Evolutionary conservation across 495 filamentous ascomycete species (phyloP).

Genomic region (Trichoderma asperelloides): DNA sequence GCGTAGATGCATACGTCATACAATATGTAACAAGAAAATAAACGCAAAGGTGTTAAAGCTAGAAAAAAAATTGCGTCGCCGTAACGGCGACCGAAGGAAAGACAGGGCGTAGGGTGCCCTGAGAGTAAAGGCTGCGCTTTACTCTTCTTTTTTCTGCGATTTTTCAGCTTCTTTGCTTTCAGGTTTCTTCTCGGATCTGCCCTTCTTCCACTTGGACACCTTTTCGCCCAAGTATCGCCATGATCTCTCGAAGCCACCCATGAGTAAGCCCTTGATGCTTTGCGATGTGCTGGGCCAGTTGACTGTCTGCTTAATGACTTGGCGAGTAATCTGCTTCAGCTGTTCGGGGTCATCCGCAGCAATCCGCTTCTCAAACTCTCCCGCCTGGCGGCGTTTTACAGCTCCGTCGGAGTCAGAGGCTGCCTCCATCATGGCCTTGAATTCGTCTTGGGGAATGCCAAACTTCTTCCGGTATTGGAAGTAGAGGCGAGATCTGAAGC

Average conservation of each 20-base stretch:
- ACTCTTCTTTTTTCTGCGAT: neutral
- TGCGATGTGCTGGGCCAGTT: slow-evolving; percentile 84
- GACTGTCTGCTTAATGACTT: slow-evolving; percentile 76
- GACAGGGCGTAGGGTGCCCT: neutral
- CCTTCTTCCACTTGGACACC: slow-evolving; percentile 57
- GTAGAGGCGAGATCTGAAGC: slow-evolving; percentile 83
- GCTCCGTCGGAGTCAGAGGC: slow-evolving; percentile 59
- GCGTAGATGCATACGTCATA: neutral
- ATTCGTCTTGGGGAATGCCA: slow-evolving; percentile 71
- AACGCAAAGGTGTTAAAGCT: neutral
- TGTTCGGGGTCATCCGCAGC: slow-evolving; percentile 55
- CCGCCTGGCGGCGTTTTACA: slow-evolving; percentile 66
- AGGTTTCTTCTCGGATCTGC: slow-evolving; percentile 13
- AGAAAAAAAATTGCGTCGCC: neutral
- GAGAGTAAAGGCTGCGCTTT: neutral
- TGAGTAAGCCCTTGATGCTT: slow-evolving; percentile 70
- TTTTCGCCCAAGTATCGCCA: slow-evolving; percentile 79
- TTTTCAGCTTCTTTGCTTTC: neutral
- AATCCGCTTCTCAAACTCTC: slow-evolving; percentile 77
- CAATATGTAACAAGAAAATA: neutral
- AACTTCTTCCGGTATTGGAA: slow-evolving; percentile 90
- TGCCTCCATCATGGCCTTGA: slow-evolving; percentile 75
- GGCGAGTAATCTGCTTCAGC: slow-evolving; percentile 56
- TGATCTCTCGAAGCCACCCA: slow-evolving; percentile 58
- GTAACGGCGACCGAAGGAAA: neutral